Evolutionary conservation across 192 early-diverging fungal genomes (phyloP), one percentile per base, ranked within the genome.

Genomic region (Spizellomyces punctatus): DNA sequence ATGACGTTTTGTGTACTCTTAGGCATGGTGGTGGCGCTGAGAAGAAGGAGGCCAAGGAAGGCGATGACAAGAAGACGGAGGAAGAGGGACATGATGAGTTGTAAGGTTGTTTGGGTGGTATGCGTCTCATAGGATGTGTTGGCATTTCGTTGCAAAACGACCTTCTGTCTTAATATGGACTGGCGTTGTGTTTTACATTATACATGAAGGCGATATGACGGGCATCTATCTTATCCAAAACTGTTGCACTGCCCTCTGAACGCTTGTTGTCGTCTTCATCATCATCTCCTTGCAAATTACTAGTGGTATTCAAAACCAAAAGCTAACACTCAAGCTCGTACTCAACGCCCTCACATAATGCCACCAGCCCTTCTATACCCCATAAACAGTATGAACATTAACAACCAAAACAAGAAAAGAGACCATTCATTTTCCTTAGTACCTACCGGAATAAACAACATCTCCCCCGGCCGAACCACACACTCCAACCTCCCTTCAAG

Each of bases 401-500:
- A 27, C 6, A 43, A 36, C 16, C 27, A 36, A 36, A 44, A 49
- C 41, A 10, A 5, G 3, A 6, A n/a, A 27, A 36, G 22, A 36
- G 14, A 9, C 45, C 61, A 48, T 22, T 17, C 64, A 58, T 6
- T 14, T 9, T 14, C 10, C 4, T 60, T 9, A 8, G 22, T 19
- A 78, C 89, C 83, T 79, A 92, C 89, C 36, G 95, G 95, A 58
- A 96, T 94, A 67, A 92, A 95, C 0, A 96, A 78, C 72, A 94
- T 27, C 61, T 96, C 92, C 0, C 95, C 92, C 10, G 92, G 88
- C 21, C 68, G 66, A 17, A 95, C 78, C 6, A 93, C 60, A 36
- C 89, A 88, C 67, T 96, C 94, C 0, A 87, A 36, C 1, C 90
- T 89, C 12, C 84, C 21, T 7, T 73, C 63, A 77, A 92, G 91